Evolutionary conservation across 768 basidiomycete species (phyloP), one percentile per base, ranked within the genome.

Genomic region (Suillus spraguei): DNA sequence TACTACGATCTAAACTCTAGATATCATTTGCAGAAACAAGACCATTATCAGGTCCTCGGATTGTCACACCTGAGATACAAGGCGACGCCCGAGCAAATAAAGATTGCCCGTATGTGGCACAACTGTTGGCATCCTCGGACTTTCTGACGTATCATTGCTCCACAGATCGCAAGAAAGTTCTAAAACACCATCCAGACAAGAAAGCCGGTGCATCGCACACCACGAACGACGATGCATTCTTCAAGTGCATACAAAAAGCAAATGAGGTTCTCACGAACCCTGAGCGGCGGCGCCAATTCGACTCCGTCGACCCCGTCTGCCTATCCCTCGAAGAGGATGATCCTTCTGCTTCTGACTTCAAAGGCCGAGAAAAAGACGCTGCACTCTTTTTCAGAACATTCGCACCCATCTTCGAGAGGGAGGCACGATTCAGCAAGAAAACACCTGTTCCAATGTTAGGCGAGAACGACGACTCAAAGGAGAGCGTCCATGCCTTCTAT

Each of bases 191-290:
- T 75, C 96, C 96, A 0, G 96, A 99, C 80, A 98, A 99, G 80
- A 98, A 99, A 76, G 85, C 90, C 33, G 87, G 85, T 50, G 78
- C 83, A 41, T 85, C 86, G 41, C 87, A 88, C 69, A 91, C 92
- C 70, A 89, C 93, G 63, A 97, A 99, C 80, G 96, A 98, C 76
- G 97, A 99, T 70, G 89, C 89, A 0, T 99, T 99, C 83, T 99
- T 99, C 92, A 99, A 99, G 79, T 99, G 97, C 76, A 99, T 99
- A 68, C 90, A 93, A 80, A 99, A 99, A 78, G 97, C 97, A n/a
- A 86, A 91, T 78, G 97, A 99, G 69, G 89, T 95, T 47, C 88
- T 99, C 62, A 90, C 88, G 52, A 85, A 97, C 77, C 72, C 87
- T 24, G 95, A 98, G 73, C 89, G 89, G 70, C 88, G 95, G 63